Conservation (phyloP, 306 rosid genomes). For the Malus sieversii region DNA sequence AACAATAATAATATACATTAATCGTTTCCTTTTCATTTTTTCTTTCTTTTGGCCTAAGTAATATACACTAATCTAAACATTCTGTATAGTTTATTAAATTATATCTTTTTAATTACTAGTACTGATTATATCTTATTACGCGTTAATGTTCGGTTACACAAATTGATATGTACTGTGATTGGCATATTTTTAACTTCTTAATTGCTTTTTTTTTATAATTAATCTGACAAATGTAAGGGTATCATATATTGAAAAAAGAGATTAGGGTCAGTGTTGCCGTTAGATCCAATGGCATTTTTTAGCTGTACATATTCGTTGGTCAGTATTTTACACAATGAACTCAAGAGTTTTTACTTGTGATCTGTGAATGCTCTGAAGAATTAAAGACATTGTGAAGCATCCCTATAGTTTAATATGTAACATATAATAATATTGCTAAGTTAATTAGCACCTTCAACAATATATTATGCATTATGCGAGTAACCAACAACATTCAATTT, state of each 20-base stretch:
- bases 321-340: not conserved
- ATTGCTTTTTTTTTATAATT: not conserved
- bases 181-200: no score
- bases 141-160: not conserved
- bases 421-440: not conserved
- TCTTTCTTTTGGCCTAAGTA: not conserved
- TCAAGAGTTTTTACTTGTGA: not conserved
- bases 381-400: slow-evolving; percentile 3
- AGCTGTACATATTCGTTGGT: not conserved
- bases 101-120: no score
- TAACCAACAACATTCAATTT: slow-evolving; percentile 1
- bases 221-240: slow-evolving; percentile 12
- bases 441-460: not conserved
- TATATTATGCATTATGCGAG: not conserved
- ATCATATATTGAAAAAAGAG: slow-evolving; percentile 28
- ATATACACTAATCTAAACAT: not conserved
- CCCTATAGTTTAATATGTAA: not conserved
- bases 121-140: not conserved
- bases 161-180: no score
- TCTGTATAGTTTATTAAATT: not conserved
- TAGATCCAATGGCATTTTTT: slow-evolving; percentile 51
- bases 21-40: not conserved
- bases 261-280: slow-evolving; percentile 21
- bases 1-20: not conserved
- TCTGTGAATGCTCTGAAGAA: not conserved